Conservation (phyloP, 257 asterid genomes). For the Anisodus acutangulus region DNA sequence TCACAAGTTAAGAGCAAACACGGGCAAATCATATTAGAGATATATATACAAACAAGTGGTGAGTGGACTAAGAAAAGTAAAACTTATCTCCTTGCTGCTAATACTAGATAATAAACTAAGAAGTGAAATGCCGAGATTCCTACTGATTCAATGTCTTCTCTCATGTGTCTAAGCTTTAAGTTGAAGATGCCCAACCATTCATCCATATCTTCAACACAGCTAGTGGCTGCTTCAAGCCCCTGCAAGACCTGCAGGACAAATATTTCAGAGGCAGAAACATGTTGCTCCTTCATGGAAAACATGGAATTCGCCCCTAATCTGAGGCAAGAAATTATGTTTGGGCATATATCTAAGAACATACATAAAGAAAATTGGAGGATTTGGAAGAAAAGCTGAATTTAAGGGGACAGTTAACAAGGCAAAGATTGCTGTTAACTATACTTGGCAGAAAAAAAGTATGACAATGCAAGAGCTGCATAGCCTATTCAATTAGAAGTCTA, state of each 20-base stretch:
- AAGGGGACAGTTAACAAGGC: neutral
- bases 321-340: neutral
- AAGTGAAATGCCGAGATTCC: conserved; percentile 35
- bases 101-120: conserved; percentile 8
- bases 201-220: conserved; percentile 97
- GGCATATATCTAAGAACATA: neutral
- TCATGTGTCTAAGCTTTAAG: conserved; percentile 94
- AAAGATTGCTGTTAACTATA: conserved; percentile 1
- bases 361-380: conserved; percentile 1
- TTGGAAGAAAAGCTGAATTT: conserved; percentile 16
- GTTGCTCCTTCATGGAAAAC: neutral
- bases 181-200: conserved; percentile 97
- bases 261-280: conserved; percentile 31
- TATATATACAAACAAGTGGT: neutral
- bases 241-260: conserved; percentile 71
- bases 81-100: conserved; percentile 3
- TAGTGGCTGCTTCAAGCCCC: conserved; percentile 81
- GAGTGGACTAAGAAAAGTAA: neutral
- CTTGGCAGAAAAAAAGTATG: neutral
- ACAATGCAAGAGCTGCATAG: conserved; percentile 19
- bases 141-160: conserved; percentile 99
- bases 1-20: neutral
- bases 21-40: neutral
- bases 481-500: conserved; percentile 5
- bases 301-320: conserved; percentile 21